These are phyloP conservation scores for Colletotrichum sp. DNA, from an alignment of 2,329 filamentous ascomycete species.

Conservation along the genomic window DNA sequence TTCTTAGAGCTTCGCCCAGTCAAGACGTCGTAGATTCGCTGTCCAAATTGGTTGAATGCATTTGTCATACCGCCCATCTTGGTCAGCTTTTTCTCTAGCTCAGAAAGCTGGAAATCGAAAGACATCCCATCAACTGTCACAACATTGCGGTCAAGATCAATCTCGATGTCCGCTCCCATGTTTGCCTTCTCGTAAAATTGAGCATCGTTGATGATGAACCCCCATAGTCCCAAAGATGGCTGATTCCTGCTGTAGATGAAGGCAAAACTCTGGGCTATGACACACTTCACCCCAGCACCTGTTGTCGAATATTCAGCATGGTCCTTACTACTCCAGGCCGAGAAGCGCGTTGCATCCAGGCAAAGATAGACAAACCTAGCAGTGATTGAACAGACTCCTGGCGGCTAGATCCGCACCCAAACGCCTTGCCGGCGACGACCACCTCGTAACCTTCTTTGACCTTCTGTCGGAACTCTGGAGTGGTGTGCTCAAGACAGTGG, in stretches of 20 bases:
- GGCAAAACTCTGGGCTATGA: slow-evolving; percentile 48
- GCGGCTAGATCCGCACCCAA: slow-evolving; percentile 50
- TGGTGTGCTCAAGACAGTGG: slow-evolving; percentile 25
- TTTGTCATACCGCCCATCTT: slow-evolving; percentile 39
- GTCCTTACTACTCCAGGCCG: background rate
- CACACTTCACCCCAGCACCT: slow-evolving; percentile 40
- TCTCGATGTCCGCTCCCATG: slow-evolving; percentile 38
- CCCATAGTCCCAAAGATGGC: slow-evolving; percentile 47
- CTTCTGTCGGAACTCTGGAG: slow-evolving; percentile 21
- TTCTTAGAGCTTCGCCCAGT: background rate
- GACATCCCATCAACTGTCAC: slow-evolving; percentile 23
- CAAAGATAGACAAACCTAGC: slow-evolving; percentile 8
- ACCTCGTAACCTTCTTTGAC: slow-evolving; percentile 30
- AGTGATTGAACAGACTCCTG: slow-evolving; percentile 47
- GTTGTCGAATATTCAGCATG: background rate
- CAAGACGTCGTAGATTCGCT: slow-evolving; percentile 19
- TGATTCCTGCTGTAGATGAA: slow-evolving; percentile 53
- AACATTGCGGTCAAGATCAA: slow-evolving; percentile 32
- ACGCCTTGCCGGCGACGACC: slow-evolving; percentile 49
- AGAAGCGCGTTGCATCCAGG: background rate
- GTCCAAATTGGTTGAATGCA: slow-evolving; percentile 43
- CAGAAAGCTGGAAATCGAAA: slow-evolving; percentile 38
- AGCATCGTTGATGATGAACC: slow-evolving; percentile 42
- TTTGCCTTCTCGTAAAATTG: slow-evolving; percentile 39
- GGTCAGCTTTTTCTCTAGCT: slow-evolving; percentile 42